Evolutionary conservation across 2,329 filamentous ascomycete species (phyloP), one percentile per base, ranked within the genome.

Genomic region (Monilinia polystroma): DNA sequence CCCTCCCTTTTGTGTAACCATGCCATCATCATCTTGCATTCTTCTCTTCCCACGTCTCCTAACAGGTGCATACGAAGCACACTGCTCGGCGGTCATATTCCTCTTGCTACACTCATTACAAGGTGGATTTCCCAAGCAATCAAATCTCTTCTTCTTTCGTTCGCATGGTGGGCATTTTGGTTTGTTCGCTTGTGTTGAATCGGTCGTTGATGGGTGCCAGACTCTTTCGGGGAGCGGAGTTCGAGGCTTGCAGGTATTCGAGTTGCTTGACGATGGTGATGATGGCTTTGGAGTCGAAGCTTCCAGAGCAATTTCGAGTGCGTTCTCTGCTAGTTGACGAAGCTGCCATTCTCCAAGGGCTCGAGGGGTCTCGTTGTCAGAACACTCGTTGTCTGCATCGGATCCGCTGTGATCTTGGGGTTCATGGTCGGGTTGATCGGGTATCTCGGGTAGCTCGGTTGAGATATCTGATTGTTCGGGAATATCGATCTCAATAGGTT

Each of bases 81-180:
- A 67, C 32, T 56, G 29, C 29, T 67, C 58, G 5, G 49, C 52
- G 20, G 59, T 63, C 49, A 49, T 64, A 20, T 55, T 41, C 20
- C 65, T 49, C 59, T 56, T 64, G 20, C 52, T 56, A 20, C 65
- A 67, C 51, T 64, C 59, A 16, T 55, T 67, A 52, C 65, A 67
- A 49, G 51, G 60, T 29, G 65, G 51, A 16, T 23, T 51, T 49
- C 65, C 58, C 32, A 67, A 43, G 26, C 59, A 67, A 64, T 47
- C 58, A 41, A 55, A 63, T 35, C 51, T 67, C 52, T 67, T 62
- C 32, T 67, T 67, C 52, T 51, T 55, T 43, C 49, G 49, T 53
- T 52, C 53, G 51, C 65, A 67, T 38, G 59, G 52, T n/a, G 65
- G 59, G n/a, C 65, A 66, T 53, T 66, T 66, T 6, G 54, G 64